Percentiles rank a stretch among this genome's conserved stretches.
These are phyloP conservation scores for Aspergillus glaucus DNA, from an alignment of 2,329 filamentous ascomycete species.

Conservation along the genomic window DNA sequence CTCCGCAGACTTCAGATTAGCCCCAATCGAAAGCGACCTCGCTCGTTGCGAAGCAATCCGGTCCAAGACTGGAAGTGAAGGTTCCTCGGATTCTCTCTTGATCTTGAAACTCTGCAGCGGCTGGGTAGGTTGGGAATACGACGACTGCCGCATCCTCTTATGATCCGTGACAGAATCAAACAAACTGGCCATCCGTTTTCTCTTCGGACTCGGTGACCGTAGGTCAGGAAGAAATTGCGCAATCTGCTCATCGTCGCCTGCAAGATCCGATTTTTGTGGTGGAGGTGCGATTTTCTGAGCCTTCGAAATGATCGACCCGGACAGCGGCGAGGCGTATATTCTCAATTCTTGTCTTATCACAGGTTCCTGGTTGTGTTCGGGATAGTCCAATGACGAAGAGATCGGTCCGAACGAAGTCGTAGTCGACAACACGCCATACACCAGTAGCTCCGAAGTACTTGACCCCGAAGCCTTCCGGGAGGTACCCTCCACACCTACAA, in stretches of 20 bases:
- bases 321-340: slow-evolving; percentile 33
- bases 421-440: slow-evolving; percentile 34
- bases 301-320: slow-evolving; percentile 26
- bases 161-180: slow-evolving; percentile 39
- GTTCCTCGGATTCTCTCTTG: slow-evolving; percentile 32
- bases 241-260: slow-evolving; percentile 10
- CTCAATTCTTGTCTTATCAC: slow-evolving; percentile 23
- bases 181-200: slow-evolving; percentile 37
- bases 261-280: slow-evolving; percentile 16
- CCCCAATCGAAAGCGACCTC: slow-evolving; percentile 28
- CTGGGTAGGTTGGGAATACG: slow-evolving; percentile 21
- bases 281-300: slow-evolving; percentile 29
- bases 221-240: slow-evolving; percentile 35
- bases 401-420: slow-evolving; percentile 21
- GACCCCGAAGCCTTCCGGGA: slow-evolving; percentile 11
- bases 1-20: slow-evolving; percentile 16
- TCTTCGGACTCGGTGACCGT: slow-evolving; percentile 36
- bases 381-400: slow-evolving; percentile 23
- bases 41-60: slow-evolving; percentile 23
- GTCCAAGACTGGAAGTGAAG: slow-evolving; percentile 21
- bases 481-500: slow-evolving; percentile 25
- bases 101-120: slow-evolving; percentile 26
- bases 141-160: slow-evolving; percentile 28
- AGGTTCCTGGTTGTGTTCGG: slow-evolving; percentile 6
- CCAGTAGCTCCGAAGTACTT: slow-evolving; percentile 29